Evolutionary conservation across 208 protist species (phyloP), one percentile per base, ranked within the genome.

Genomic region (Wallacemonas collosoma): DNA sequence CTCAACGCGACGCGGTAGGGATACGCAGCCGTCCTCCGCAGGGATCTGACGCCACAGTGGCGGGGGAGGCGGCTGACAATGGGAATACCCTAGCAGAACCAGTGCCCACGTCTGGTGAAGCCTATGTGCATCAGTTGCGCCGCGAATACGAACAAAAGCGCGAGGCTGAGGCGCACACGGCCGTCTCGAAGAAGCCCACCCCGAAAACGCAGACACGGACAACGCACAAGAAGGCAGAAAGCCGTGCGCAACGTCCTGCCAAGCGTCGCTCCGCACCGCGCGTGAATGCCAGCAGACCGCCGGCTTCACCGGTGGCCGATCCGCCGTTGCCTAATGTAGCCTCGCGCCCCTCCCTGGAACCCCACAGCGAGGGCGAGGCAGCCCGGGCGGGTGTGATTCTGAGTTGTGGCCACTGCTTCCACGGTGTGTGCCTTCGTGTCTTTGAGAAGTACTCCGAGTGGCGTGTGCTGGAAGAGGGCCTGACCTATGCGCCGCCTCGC

Each of bases 341-440:
- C 26, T 26, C 26, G 26, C 26, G 26, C 0, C 26, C 26, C 26
- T 26, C 26, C 26, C 53, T 58, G 53, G 11, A n/a, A 5, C 40
- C 57, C 26, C 9, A 6, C 51, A 44, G 4, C 35, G 50, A 41
- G 17, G 51, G 35, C 36, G 68, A 48, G 55, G 44, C 45, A 26
- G 26, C 58, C 6, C 73, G 84, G 2, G 66, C 69, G 40, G 87
- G 86, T 26, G 69, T 90, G 8, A 86, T 97, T 36, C 76, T 97
- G 2, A 97, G 92, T 73, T 97, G 92, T 75, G 86, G 88, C 4
- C 89, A 97, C 65, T 89, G 75, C 69, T 94, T 94, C 48, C 92
- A 97, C 77, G 75, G 80, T 14, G 56, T 77, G 14, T 97, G 92
- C 72, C 79, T 97, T 8, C 60, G 68, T 0, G 73, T 72, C n/a